Percentiles rank a stretch among this genome's conserved stretches.
Conservation (phyloP, 192 early-diverging fungal genomes). For the Jimgerdemannia lactiflua region DNA sequence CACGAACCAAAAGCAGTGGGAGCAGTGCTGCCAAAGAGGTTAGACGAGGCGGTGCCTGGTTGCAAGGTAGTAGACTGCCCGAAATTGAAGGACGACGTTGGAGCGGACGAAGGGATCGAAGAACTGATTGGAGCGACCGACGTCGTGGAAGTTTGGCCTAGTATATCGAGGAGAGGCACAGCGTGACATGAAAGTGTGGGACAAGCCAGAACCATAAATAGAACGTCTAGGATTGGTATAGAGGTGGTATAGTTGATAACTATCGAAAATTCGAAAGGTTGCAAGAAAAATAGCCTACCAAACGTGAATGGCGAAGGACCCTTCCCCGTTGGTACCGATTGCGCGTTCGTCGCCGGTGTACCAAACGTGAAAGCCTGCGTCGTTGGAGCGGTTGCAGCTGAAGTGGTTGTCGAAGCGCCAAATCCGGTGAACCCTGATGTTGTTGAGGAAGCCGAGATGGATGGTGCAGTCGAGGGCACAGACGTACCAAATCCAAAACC, state of each 20-base stretch:
- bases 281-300: background rate
- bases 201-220: background rate
- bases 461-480: background rate
- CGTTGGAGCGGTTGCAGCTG: background rate
- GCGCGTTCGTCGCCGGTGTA: background rate
- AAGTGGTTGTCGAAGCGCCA: background rate
- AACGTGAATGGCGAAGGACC: background rate
- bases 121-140: background rate
- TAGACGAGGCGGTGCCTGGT: background rate
- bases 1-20: background rate
- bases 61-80: background rate
- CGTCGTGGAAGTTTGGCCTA: background rate
- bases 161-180: background rate
- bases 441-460: background rate
- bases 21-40: background rate
- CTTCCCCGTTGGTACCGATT: background rate
- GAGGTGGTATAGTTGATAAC: background rate
- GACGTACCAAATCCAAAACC: background rate
- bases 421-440: background rate
- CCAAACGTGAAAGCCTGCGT: background rate
- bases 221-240: background rate
- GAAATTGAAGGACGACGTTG: background rate
- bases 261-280: too few species aligned
- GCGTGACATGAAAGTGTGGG: background rate
- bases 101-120: background rate